phyloP scores from a whole-genome alignment of 768 basidiomycete genomes.

The Rossbeevera mucosa region DNA sequence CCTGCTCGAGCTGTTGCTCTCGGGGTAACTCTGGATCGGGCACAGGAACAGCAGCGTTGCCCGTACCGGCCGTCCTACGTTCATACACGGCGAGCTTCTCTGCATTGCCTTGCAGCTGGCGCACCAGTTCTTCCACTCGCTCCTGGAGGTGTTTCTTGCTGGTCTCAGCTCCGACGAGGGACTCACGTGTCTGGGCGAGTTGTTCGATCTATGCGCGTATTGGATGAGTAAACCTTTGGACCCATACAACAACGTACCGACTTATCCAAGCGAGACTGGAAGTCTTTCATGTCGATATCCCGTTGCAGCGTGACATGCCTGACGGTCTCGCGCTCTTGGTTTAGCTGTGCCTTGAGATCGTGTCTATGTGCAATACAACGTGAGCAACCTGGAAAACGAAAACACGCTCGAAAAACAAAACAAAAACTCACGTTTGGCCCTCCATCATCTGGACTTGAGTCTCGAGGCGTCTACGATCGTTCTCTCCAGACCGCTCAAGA shows the following conservation, averaged over 20 bases:
- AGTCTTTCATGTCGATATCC: constrained; percentile 74
- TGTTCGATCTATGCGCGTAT: constrained; percentile 48
- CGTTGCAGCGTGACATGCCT: constrained; percentile 76
- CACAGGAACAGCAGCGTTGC: constrained; percentile 30
- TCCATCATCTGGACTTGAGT: constrained; percentile 75
- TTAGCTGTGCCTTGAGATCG: constrained; percentile 65
- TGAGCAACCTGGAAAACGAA: constrained; percentile 1
- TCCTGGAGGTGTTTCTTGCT: constrained; percentile 77
- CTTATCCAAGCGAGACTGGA: constrained; percentile 69
- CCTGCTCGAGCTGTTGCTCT: constrained; percentile 78
- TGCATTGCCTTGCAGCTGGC: constrained; percentile 66
- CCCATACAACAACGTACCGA: constrained; percentile 40
- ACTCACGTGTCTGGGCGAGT: constrained; percentile 62
- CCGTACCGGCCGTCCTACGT: constrained; percentile 42
- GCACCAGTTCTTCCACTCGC: constrained; percentile 42
- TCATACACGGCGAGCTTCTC: constrained; percentile 89
- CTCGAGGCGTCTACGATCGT: constrained; percentile 78
- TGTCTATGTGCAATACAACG: constrained; percentile 41
- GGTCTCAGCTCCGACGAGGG: constrained; percentile 67
- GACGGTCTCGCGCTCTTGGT: constrained; percentile 67
- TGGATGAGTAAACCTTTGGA: constrained; percentile 8
- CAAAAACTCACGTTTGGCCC: constrained; percentile 58
- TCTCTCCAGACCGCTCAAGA: constrained; percentile 76
- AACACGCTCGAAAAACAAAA: not conserved
- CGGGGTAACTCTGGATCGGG: constrained; percentile 47